A percentile compares a stretch with the other conserved stretches of the same genome.
phyloP scores from a whole-genome alignment of 306 rosid genomes.

The Vicia sativa region DNA sequence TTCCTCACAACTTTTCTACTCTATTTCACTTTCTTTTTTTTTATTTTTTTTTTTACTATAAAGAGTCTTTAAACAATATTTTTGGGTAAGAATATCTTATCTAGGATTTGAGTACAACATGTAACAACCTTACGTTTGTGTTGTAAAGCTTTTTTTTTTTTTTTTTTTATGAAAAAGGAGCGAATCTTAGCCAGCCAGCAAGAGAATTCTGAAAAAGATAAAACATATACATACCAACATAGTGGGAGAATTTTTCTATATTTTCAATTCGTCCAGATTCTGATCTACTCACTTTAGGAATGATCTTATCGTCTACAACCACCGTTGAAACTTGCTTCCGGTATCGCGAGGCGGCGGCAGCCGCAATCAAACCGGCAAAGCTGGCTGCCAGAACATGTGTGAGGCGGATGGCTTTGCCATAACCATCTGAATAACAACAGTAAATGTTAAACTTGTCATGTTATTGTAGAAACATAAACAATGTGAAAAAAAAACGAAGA shows the following conservation, averaged over 20 bases:
- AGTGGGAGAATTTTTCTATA: constrained; percentile 73
- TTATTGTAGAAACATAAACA: neutral
- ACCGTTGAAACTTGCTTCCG: constrained; percentile 28
- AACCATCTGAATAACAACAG: constrained; percentile 40
- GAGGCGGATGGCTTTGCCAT: constrained; percentile 36
- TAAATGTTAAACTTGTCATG: neutral
- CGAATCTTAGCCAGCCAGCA: neutral
- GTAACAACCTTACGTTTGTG: neutral
- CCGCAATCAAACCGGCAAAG: constrained; percentile 48
- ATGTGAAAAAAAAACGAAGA: neutral
- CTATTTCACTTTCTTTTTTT: neutral
- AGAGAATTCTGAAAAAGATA: neutral
- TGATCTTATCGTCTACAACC: constrained; percentile 28
- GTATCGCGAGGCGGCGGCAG: constrained; percentile 25
- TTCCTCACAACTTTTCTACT: neutral
- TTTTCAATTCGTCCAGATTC: constrained; percentile 63
- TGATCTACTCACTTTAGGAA: constrained; percentile 47
- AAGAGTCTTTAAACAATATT: neutral
- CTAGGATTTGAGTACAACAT: neutral
- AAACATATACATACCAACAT: constrained; percentile 66
- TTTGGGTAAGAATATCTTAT: neutral
- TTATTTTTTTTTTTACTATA: neutral
- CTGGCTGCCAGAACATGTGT: constrained; percentile 52
- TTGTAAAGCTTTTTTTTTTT: neutral
- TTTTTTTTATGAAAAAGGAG: neutral